These are phyloP conservation scores for Hebeloma cylindrosporum DNA, from an alignment of 768 basidiomycete genomes.

Conservation along the genomic window DNA sequence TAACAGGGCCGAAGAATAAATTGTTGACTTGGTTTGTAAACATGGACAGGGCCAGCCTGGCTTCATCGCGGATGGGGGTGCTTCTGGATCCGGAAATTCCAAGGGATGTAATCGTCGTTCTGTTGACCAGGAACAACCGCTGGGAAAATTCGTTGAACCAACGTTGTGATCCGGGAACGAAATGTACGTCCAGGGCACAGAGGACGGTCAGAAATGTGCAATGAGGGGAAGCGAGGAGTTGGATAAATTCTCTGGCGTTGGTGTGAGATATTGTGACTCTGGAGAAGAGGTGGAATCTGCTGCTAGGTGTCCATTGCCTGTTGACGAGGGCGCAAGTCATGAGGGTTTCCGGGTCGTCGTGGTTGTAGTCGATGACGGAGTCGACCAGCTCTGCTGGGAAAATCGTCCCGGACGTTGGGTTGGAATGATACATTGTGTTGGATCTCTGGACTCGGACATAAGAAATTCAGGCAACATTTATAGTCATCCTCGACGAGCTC, in stretches of 20 bases:
- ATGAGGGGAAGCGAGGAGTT: constrained; percentile 13
- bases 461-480: not conserved
- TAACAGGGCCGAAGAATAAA: constrained; percentile 15
- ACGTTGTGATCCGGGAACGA: constrained; percentile 20
- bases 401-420: not conserved
- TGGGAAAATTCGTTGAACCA: constrained; percentile 22
- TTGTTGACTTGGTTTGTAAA: constrained; percentile 9
- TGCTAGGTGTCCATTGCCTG: constrained; percentile 22
- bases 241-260: constrained; percentile 18
- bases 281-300: constrained; percentile 26
- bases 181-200: constrained; percentile 10
- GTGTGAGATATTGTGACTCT: constrained; percentile 14
- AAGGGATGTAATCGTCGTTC: constrained; percentile 13
- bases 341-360: constrained; percentile 22
- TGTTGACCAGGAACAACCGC: constrained; percentile 9
- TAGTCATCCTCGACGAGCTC: not conserved
- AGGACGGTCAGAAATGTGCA: constrained; percentile 19
- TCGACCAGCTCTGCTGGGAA: constrained; percentile 32
- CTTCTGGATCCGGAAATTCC: constrained; percentile 13
- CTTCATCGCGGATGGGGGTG: constrained; percentile 18
- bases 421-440: constrained; percentile 9
- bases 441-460: not conserved
- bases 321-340: constrained; percentile 27
- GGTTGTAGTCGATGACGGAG: constrained; percentile 26
- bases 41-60: constrained; percentile 4